These are phyloP conservation scores for Pisolithus sp. DNA, from an alignment of 768 basidiomycete species.

Conservation along the genomic window DNA sequence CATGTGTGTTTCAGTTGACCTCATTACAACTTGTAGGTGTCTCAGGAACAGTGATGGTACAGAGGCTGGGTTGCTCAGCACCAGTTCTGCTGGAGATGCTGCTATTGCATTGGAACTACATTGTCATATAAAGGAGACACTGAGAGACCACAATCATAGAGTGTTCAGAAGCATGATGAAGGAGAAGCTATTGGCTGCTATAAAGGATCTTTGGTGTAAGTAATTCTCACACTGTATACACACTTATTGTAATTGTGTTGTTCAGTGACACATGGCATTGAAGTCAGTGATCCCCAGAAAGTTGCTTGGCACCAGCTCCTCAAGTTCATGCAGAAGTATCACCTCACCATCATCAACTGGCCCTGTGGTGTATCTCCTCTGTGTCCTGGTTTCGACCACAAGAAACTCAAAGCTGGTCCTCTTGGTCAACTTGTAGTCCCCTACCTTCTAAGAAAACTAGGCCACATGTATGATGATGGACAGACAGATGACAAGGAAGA, in stretches of 20 bases:
- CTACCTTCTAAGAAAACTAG: not conserved
- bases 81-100: not conserved
- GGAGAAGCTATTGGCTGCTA: too few species aligned
- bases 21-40: not conserved
- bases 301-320: not conserved
- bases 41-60: not conserved
- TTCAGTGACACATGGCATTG: not conserved
- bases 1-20: not conserved
- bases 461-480: not conserved
- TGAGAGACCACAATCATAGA: not conserved
- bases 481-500: not conserved
- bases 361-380: not conserved
- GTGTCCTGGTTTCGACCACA: not conserved
- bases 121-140: not conserved
- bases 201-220: not conserved
- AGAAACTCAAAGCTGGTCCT: not conserved
- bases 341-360: not conserved
- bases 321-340: not conserved
- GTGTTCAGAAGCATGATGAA: too few species aligned
- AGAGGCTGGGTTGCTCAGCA: too few species aligned
- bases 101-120: not conserved
- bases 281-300: not conserved
- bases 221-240: not conserved
- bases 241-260: not conserved
- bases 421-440: not conserved